phyloP scores from a whole-genome alignment of 192 early-diverging fungal genomes.

The Coemansia erecta region DNA sequence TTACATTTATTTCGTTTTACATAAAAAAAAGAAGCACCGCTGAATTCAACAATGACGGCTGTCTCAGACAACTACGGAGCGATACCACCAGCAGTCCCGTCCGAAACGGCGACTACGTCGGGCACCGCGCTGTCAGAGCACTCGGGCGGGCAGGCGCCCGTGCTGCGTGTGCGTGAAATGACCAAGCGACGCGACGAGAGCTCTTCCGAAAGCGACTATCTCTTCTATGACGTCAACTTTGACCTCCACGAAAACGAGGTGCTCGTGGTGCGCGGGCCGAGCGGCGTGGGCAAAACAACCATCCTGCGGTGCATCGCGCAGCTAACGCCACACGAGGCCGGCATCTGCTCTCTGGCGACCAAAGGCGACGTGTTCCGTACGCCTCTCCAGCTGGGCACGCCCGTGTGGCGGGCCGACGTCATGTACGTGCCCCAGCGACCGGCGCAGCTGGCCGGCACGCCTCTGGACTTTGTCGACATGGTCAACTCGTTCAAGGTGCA shows the following conservation, averaged over 20 bases:
- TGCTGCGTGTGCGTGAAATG: slow-evolving; percentile 36
- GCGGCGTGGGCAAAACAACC: slow-evolving; percentile 81
- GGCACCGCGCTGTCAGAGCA: neutral
- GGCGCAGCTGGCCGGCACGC: slow-evolving; percentile 68
- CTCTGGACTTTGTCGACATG: slow-evolving; percentile 63
- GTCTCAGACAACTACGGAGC: neutral
- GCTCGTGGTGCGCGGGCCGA: slow-evolving; percentile 64
- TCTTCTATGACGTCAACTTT: slow-evolving; percentile 58
- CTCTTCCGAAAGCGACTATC: slow-evolving; percentile 21
- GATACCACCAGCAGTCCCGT: neutral
- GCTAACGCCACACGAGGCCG: slow-evolving; percentile 63
- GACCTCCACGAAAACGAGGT: slow-evolving; percentile 56
- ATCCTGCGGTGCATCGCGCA: slow-evolving; percentile 81
- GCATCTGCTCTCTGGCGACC: slow-evolving; percentile 50
- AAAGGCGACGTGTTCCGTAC: slow-evolving; percentile 37
- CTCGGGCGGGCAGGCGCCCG: neutral
- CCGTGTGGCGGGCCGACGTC: slow-evolving; percentile 72
- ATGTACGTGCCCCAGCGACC: slow-evolving; percentile 87
- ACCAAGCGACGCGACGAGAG: slow-evolving; percentile 36
- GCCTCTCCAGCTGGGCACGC: slow-evolving; percentile 60
- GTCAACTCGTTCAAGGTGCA: slow-evolving; percentile 58
- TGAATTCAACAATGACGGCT: neutral
- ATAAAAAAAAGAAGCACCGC: neutral
- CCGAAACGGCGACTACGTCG: slow-evolving; percentile 13
- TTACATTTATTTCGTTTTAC: no score